Base-by-base conservation (phyloP, 305 asterid species). In the Fraxinus ornus region DNA sequence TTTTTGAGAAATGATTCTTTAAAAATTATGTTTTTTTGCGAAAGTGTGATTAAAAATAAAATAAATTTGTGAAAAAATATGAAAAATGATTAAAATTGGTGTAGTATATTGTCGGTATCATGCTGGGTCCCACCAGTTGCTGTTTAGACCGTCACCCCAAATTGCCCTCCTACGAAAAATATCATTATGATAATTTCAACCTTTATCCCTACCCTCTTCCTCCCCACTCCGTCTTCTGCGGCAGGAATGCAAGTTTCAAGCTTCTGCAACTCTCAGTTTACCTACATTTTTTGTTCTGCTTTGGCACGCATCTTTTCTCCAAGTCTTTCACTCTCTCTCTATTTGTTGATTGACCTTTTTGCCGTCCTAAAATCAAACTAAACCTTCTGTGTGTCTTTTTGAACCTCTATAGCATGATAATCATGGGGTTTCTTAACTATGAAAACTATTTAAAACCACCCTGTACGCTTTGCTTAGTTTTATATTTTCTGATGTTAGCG, bases 141-240 rank as follows among this genome's bases (percentile, higher is more conserved):
- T 62, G n/a, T 19, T 2, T 19, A n/a, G 28, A 3, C 9, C 2
- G 73, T 66, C 73, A 3, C 73, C 21, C 37, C 2, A 68, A 26
- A 28, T 68, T 68, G 37, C 75, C 75, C 75, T 4, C 8, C 72
- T 64, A 4, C 0, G 37, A 28, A 28, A 64, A 68, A 26, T 68
- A 68, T 68, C 36, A 28, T 10, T 12, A 68, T 9, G 32, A 64
- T 21, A 64, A 64, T 24, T 12, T 68, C 13, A 1, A 28, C 39
- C 39, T 12, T 47, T 15, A 3, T 35, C 8, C 73, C 83, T 70
- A 80, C 86, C 75, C 68, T 35, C 80, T 22, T 60, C 47, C 5
- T 35, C 24, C 81, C 85, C 83, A 28, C 41, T 74, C 77, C 84
- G 10, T 68, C 70, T 77, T 47, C 82, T n/a, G 83, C 90, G 74